Evolutionary conservation across 306 rosid genomes (phyloP), one percentile per base, ranked within the genome.

Genomic region (Pyrus pyrifolia): DNA sequence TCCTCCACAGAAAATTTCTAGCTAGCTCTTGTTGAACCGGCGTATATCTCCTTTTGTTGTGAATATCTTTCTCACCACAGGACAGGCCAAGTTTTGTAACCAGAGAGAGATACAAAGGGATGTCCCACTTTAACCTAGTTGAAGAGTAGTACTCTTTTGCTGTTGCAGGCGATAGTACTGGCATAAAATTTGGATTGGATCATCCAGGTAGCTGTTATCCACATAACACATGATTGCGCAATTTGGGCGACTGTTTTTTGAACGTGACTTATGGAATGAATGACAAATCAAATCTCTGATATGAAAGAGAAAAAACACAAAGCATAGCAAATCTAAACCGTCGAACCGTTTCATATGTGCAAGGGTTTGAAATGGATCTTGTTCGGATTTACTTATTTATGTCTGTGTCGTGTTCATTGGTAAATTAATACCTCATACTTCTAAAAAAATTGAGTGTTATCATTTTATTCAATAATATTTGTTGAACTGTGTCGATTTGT

Each of bases 251-350:
- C 75, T 15, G 75, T 31, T 71, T 31, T 33, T 60, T 42, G 19
- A 57, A 58, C 25, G 76, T 57, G 75, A 64, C 64, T 55, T 21
- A 13, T 55, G 51, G 31, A 55, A 71, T 22, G 65, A 21, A n/a
- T 55, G 67, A 72, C 76, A 73, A 42, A 17, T 30, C 76, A 73
- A 73, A 73, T 58, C 68, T 25, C 68, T 23, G 15, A 38, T 6
- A 11, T 40, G 58, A 23, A 17, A 23, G 38, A 59, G 21, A 31
- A 57, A 52, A 15, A 53, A 7, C 49, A 57, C 53, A 73, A n/a
- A 55, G 65, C 19, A 31, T 3, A 72, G 19, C 75, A 73, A 15
- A 73, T 73, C 77, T 40, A 73, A 59, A 73, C 76, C 76, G 76
- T 58, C 67, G 45, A 42, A 42, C 45, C 45, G 45, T 42, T 10